phyloP scores from a whole-genome alignment of 805 yeast genomes.

The Suhomyces kilbournensis region DNA sequence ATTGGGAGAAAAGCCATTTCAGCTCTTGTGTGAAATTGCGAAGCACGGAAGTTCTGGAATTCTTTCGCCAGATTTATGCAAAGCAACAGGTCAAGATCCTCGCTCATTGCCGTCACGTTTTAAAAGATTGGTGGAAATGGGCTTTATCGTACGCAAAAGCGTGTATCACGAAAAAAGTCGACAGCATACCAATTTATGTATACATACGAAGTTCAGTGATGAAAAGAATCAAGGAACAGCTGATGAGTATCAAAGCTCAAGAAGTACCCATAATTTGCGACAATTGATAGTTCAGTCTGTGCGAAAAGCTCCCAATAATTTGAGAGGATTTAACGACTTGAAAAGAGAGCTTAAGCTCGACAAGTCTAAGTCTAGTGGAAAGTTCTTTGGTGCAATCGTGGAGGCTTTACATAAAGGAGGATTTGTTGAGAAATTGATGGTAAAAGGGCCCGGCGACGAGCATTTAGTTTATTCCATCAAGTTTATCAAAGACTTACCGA shows the following conservation, averaged over 20 bases:
- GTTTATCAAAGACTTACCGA: slow-evolving; percentile 46
- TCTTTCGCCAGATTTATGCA: slow-evolving; percentile 54
- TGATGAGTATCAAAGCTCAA: slow-evolving; percentile 23
- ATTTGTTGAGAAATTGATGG: slow-evolving; percentile 50
- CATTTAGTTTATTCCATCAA: slow-evolving; percentile 37
- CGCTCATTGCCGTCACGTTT: slow-evolving; percentile 66
- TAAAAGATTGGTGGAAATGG: slow-evolving; percentile 49
- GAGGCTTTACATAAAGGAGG: slow-evolving; percentile 44
- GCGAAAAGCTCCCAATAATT: slow-evolving; percentile 56
- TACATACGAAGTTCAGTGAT: slow-evolving; percentile 46
- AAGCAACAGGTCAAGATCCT: slow-evolving; percentile 63
- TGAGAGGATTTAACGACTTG: slow-evolving; percentile 60
- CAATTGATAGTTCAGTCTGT: slow-evolving; percentile 46
- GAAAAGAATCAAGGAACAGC: slow-evolving; percentile 22
- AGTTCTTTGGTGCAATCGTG: slow-evolving; percentile 49
- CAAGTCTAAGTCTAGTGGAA: slow-evolving; percentile 34
- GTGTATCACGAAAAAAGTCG: slow-evolving; percentile 37
- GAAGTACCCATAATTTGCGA: slow-evolving; percentile 24
- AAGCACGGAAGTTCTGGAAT: slow-evolving; percentile 55
- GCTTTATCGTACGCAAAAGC: slow-evolving; percentile 43
- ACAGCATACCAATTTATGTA: slow-evolving; percentile 52
- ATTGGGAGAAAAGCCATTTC: slow-evolving; percentile 51
- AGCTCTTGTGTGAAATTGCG: slow-evolving; percentile 62
- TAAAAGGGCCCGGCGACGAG: slow-evolving; percentile 30
- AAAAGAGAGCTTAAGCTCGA: slow-evolving; percentile 56